Evolutionary conservation across 371 early-diverging fungal genomes (phyloP).

Genomic region (Circinella umbellata): DNA sequence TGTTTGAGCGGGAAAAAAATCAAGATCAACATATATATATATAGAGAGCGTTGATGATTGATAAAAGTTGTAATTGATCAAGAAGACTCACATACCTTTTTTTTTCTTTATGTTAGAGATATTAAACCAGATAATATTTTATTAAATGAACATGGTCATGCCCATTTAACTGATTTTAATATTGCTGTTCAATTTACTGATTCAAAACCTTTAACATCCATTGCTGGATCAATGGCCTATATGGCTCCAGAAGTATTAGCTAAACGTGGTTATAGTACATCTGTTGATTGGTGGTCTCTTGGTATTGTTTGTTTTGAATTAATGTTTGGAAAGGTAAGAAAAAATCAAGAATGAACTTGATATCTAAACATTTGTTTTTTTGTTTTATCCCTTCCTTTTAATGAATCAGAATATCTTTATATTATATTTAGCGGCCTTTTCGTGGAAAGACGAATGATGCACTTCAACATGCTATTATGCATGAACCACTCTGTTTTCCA

Average conservation of each 20-base stretch:
- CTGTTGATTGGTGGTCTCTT: slow-evolving; percentile 89
- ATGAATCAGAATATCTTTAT: slow-evolving; percentile 11
- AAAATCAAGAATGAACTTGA: too few species aligned
- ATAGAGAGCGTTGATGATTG: background rate
- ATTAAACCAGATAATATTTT: slow-evolving; percentile 92
- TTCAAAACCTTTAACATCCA: slow-evolving; percentile 61
- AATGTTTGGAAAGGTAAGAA: slow-evolving; percentile 68
- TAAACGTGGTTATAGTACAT: slow-evolving; percentile 67
- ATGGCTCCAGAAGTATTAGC: slow-evolving; percentile 80
- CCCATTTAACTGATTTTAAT: slow-evolving; percentile 88
- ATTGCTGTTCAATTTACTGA: slow-evolving; percentile 72
- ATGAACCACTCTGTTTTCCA: slow-evolving; percentile 65
- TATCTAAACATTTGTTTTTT: too few species aligned
- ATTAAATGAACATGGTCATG: slow-evolving; percentile 81
- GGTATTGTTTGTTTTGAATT: slow-evolving; percentile 85
- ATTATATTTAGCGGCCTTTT: slow-evolving; percentile 71
- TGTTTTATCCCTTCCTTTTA: background rate
- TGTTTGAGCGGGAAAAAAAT: background rate
- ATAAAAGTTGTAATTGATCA: too few species aligned
- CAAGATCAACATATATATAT: background rate
- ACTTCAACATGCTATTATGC: slow-evolving; percentile 67
- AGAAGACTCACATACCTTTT: too few species aligned
- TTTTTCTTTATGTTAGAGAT: slow-evolving; percentile 54
- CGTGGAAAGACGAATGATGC: slow-evolving; percentile 82
- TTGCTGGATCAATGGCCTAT: slow-evolving; percentile 78